Percentiles rank a stretch among this genome's conserved stretches.
These are phyloP conservation scores for Arthroderma sp. DNA, from an alignment of 2,329 filamentous ascomycete species.

Conservation along the genomic window DNA sequence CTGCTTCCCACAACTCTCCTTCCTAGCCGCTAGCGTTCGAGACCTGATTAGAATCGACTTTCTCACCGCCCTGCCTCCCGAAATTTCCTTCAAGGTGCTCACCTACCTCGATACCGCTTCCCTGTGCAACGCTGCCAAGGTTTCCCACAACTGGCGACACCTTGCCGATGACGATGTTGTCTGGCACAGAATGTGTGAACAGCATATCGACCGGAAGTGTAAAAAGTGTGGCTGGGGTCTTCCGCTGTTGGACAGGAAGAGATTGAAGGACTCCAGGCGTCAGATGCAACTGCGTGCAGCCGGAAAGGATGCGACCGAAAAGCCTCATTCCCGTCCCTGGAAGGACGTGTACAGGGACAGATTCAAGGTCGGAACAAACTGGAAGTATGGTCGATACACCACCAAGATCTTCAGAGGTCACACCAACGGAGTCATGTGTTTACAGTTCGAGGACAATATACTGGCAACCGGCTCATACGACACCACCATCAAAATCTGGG, in stretches of 20 bases:
- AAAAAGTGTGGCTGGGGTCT: constrained; percentile 93
- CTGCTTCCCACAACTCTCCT: constrained; percentile 93
- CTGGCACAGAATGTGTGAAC: constrained; percentile 97
- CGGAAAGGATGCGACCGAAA: constrained; percentile 11
- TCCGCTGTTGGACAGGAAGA: constrained; percentile 76
- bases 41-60: constrained; percentile 98
- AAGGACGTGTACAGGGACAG: constrained; percentile 94
- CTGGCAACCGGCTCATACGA: constrained; percentile 93
- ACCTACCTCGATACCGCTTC: constrained; percentile 88
- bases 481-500: constrained; percentile 89
- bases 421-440: constrained; percentile 70
- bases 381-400: constrained; percentile 86
- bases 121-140: constrained; percentile 88
- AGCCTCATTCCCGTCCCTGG: constrained; percentile 56
- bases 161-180: constrained; percentile 96
- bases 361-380: constrained; percentile 92
- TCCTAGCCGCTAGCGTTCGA: constrained; percentile 76
- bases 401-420: constrained; percentile 77
- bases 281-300: constrained; percentile 55
- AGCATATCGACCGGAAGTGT: constrained; percentile 88
- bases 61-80: constrained; percentile 70
- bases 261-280: constrained; percentile 72
- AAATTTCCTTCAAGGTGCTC: constrained; percentile 86
- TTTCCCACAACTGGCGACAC: constrained; percentile 74
- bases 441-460: constrained; percentile 76